Evolutionary conservation across 2,329 filamentous ascomycete genomes (phyloP).

Genomic region (Aspergillus clavatus): DNA sequence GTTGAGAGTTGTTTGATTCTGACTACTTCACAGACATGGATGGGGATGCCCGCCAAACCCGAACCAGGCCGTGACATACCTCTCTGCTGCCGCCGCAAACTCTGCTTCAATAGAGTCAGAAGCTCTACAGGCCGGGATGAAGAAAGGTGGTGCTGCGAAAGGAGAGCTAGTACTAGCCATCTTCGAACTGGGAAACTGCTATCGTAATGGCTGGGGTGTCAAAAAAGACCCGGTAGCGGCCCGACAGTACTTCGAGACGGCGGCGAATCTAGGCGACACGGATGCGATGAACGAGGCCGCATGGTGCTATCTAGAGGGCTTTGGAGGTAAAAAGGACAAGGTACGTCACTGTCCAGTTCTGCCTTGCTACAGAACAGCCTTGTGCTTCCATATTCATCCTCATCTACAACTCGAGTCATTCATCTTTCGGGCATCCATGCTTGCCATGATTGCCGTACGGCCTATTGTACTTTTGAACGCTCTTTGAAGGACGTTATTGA

Average conservation of each 20-base stretch:
- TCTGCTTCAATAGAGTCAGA: conserved; percentile 80
- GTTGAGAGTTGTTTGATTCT: neutral
- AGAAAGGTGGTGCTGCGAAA: conserved; percentile 90
- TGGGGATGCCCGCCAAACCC: conserved; percentile 80
- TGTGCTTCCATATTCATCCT: too few species aligned
- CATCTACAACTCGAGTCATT: too few species aligned
- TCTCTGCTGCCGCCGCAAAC: conserved; percentile 84
- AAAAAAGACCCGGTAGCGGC: conserved; percentile 81
- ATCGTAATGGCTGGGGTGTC: conserved; percentile 92
- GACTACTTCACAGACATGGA: conserved; percentile 61
- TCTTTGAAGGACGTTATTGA: conserved; percentile 8
- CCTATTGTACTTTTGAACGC: conserved; percentile 5
- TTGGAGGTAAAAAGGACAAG: conserved; percentile 97
- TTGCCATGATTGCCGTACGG: conserved; percentile 20
- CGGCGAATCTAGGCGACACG: conserved; percentile 90
- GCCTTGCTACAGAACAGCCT: too few species aligned
- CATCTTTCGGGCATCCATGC: conserved; percentile 35
- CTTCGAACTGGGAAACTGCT: conserved; percentile 73
- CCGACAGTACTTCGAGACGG: conserved; percentile 90
- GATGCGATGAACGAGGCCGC: conserved; percentile 97
- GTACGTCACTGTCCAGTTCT: conserved; percentile 62
- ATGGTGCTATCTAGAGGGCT: conserved; percentile 96
- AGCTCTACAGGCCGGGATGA: conserved; percentile 79
- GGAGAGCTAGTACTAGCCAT: conserved; percentile 95
- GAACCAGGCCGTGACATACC: conserved; percentile 70